A percentile compares a stretch with the other conserved stretches of the same genome.
These are phyloP conservation scores for Exophiala sp. DNA, from an alignment of 2,329 filamentous ascomycete genomes.

Conservation along the genomic window DNA sequence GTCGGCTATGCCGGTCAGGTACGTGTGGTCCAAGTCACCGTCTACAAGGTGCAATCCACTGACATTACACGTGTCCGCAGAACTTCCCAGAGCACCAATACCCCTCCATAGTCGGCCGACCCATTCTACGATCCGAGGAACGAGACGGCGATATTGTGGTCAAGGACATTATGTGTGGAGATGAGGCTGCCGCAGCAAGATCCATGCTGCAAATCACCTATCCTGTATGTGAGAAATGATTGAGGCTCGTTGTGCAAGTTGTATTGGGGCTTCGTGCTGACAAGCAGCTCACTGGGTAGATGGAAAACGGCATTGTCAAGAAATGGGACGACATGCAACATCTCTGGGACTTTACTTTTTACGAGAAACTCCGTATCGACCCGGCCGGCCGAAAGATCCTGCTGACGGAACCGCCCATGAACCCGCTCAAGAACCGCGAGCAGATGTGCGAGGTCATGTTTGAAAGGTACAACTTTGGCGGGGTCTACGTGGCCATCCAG, in stretches of 20 bases:
- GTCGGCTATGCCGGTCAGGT: slow-evolving; percentile 94
- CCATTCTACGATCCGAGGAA: slow-evolving; percentile 95
- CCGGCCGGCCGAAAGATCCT: slow-evolving; percentile 91
- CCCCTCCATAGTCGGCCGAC: slow-evolving; percentile 94
- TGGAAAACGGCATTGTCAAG: slow-evolving; percentile 99
- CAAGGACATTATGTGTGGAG: slow-evolving; percentile 99
- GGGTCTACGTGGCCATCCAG: slow-evolving; percentile 96
- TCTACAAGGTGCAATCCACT: background rate
- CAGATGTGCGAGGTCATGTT: slow-evolving; percentile 99
- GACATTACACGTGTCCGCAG: slow-evolving; percentile 41
- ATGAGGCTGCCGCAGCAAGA: slow-evolving; percentile 90
- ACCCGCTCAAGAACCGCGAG: slow-evolving; percentile 92
- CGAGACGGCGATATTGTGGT: slow-evolving; percentile 65
- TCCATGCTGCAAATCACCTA: slow-evolving; percentile 99
- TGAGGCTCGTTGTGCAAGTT: background rate
- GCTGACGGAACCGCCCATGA: slow-evolving; percentile 95
- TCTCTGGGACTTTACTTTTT: slow-evolving; percentile 98
- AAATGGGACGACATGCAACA: slow-evolving; percentile 99
- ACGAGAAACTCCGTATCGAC: slow-evolving; percentile 92
- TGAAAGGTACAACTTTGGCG: slow-evolving; percentile 90
- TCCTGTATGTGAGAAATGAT: slow-evolving; percentile 53
- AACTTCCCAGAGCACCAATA: slow-evolving; percentile 99
- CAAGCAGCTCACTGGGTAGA: slow-evolving; percentile 44
- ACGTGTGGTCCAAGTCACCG: slow-evolving; percentile 30
- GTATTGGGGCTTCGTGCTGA: background rate